These are phyloP conservation scores for Rhipidocladum racemiflorum DNA, from an alignment of 176 grass and related monocot genomes.

Conservation along the genomic window DNA sequence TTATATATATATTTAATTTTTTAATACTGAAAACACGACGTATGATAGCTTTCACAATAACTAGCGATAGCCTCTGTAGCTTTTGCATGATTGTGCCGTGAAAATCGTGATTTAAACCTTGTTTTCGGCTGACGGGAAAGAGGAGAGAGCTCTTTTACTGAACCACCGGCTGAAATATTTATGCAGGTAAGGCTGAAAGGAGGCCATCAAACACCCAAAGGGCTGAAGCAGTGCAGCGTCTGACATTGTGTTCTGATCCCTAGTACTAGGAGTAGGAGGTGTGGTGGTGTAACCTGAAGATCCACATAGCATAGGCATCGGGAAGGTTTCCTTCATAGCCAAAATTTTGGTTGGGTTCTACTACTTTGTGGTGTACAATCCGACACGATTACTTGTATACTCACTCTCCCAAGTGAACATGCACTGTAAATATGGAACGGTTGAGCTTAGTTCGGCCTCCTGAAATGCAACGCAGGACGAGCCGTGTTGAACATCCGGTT, in stretches of 20 bases:
- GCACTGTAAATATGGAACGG: conserved; percentile 25
- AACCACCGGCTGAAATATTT: neutral
- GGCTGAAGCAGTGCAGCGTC: conserved; percentile 49
- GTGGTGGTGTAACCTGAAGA: neutral
- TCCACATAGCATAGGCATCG: conserved; percentile 10
- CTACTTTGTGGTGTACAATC: neutral
- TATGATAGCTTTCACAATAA: too few relatives aligned
- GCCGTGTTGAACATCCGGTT: conserved; percentile 1
- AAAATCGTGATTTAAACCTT: too few relatives aligned
- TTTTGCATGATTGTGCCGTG: too few relatives aligned
- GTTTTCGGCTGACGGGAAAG: too few relatives aligned
- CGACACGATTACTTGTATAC: neutral
- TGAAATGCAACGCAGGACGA: conserved; percentile 36
- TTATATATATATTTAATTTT: too few relatives aligned
- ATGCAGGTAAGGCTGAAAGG: conserved; percentile 69
- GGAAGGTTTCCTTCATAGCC: neutral
- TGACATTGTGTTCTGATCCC: conserved; percentile 4
- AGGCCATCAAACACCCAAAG: conserved; percentile 49
- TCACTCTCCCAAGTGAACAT: conserved; percentile 17
- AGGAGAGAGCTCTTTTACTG: neutral
- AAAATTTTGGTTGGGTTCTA: conserved; percentile 15
- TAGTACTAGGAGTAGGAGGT: neutral
- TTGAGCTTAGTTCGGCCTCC: conserved; percentile 39
- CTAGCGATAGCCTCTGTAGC: too few relatives aligned
- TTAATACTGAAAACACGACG: too few relatives aligned